phyloP scores from a whole-genome alignment of 345 rosid species.

The Camelina hispida region DNA sequence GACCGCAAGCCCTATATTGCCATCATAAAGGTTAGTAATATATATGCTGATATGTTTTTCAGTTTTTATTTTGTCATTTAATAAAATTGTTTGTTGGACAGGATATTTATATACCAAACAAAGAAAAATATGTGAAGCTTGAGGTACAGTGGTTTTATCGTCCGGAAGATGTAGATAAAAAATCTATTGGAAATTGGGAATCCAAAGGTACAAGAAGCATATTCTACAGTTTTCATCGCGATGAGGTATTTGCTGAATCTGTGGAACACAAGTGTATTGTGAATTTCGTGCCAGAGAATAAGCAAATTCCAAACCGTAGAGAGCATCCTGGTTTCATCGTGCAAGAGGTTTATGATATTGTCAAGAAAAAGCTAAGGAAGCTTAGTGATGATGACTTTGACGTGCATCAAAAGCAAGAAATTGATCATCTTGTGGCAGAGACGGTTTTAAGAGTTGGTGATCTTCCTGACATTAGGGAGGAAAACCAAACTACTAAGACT shows the following conservation, averaged over 20 bases:
- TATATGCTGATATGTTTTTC: not conserved
- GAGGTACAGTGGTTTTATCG: conserved; percentile 92
- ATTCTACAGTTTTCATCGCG: conserved; percentile 85
- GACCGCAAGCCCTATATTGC: conserved; percentile 74
- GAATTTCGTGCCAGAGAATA: conserved; percentile 71
- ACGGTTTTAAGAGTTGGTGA: conserved; percentile 57
- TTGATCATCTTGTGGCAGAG: conserved; percentile 62
- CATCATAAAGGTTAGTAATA: conserved; percentile 71
- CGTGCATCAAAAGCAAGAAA: conserved; percentile 55
- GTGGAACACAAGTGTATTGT: conserved; percentile 75
- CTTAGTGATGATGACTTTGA: conserved; percentile 54
- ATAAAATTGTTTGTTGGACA: conserved; percentile 30
- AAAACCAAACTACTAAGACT: not conserved
- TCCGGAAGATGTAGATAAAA: conserved; percentile 74
- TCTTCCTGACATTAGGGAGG: conserved; percentile 39
- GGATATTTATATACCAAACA: conserved; percentile 63
- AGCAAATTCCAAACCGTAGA: conserved; percentile 67
- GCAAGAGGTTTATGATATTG: conserved; percentile 62
- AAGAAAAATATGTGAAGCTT: conserved; percentile 56
- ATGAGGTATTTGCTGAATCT: conserved; percentile 79
- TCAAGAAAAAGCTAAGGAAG: conserved; percentile 53
- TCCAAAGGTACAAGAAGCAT: conserved; percentile 64
- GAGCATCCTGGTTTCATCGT: conserved; percentile 77
- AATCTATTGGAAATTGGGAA: conserved; percentile 70
- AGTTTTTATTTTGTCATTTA: not conserved